phyloP scores from a whole-genome alignment of 208 protist genomes.

The Leishmania tropica region DNA sequence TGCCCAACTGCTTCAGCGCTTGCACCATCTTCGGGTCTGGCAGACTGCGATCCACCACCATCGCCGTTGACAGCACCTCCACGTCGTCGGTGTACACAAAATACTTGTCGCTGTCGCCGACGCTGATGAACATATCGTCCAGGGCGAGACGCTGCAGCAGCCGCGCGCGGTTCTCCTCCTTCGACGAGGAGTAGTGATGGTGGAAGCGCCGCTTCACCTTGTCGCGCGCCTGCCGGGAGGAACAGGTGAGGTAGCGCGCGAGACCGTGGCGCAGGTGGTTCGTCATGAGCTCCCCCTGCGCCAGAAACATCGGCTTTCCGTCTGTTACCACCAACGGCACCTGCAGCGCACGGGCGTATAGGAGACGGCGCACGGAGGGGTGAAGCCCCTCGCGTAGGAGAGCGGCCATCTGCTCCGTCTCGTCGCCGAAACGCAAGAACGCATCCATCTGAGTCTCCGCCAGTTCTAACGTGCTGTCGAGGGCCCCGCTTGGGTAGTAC shows the following conservation, averaged over 20 bases:
- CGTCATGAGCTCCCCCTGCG: conserved; percentile 38
- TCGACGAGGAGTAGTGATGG: conserved; percentile 57
- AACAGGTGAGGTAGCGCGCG: conserved; percentile 54
- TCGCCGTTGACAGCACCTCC: conserved; percentile 49
- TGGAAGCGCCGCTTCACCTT: conserved; percentile 63
- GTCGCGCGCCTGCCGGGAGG: conserved; percentile 54
- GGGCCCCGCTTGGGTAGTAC: conserved; percentile 17
- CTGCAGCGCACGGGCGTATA: conserved; percentile 84
- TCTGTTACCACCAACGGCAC: conserved; percentile 64
- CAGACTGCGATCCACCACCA: conserved; percentile 75
- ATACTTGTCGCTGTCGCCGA: conserved; percentile 86
- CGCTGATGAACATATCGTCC: conserved; percentile 51
- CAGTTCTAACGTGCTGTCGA: conserved; percentile 47
- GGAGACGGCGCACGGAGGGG: conserved; percentile 73
- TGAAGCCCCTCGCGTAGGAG: conserved; percentile 61
- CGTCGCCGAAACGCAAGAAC: conserved; percentile 53
- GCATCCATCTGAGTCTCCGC: conserved; percentile 59
- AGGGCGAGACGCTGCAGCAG: conserved; percentile 60
- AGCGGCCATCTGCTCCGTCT: conserved; percentile 35
- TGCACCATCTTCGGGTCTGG: conserved; percentile 51
- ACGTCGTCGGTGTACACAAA: conserved; percentile 85
- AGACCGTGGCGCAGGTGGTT: conserved; percentile 34
- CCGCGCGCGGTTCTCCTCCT: conserved; percentile 46
- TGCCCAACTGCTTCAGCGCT: conserved; percentile 65
- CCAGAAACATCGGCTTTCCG: conserved; percentile 52